Conservation (phyloP, 352 stramenopile species). For the Phytophthora gonapodyides region DNA sequence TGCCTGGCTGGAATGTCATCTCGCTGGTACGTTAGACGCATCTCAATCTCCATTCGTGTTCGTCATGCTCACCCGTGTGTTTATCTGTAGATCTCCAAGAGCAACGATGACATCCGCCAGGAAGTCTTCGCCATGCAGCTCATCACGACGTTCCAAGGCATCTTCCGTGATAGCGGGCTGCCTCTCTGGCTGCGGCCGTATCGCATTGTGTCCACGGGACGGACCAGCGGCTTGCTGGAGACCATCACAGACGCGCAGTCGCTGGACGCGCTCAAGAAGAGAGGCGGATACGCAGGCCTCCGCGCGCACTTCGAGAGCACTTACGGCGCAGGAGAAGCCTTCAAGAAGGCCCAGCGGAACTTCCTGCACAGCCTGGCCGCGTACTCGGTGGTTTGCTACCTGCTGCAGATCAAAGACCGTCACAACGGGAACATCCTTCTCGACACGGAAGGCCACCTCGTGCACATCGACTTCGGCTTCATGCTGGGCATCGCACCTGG, state of each 20-base stretch:
- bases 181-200: conserved; percentile 95
- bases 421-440: conserved; percentile 98
- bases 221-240: conserved; percentile 94
- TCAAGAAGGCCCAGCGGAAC: conserved; percentile 59
- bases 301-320: conserved; percentile 92
- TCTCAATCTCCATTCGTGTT: not conserved
- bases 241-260: conserved; percentile 95
- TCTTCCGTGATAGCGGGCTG: conserved; percentile 91
- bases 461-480: conserved; percentile 98
- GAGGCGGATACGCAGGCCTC: conserved; percentile 79
- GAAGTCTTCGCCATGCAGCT: conserved; percentile 97
- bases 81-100: conserved; percentile 92
- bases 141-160: conserved; percentile 93
- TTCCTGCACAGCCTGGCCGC: conserved; percentile 74
- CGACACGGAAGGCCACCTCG: conserved; percentile 86
- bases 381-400: conserved; percentile 81
- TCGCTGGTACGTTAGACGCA: conserved; percentile 60
- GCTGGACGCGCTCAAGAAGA: conserved; percentile 95
- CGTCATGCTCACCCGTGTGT: not conserved
- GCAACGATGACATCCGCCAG: conserved; percentile 96
- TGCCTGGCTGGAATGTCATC: conserved; percentile 93
- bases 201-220: conserved; percentile 93
- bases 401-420: conserved; percentile 94
- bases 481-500: conserved; percentile 95
- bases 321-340: conserved; percentile 71